phyloP scores from a whole-genome alignment of 352 stramenopile genomes.

The Globisporangium perplexum region DNA sequence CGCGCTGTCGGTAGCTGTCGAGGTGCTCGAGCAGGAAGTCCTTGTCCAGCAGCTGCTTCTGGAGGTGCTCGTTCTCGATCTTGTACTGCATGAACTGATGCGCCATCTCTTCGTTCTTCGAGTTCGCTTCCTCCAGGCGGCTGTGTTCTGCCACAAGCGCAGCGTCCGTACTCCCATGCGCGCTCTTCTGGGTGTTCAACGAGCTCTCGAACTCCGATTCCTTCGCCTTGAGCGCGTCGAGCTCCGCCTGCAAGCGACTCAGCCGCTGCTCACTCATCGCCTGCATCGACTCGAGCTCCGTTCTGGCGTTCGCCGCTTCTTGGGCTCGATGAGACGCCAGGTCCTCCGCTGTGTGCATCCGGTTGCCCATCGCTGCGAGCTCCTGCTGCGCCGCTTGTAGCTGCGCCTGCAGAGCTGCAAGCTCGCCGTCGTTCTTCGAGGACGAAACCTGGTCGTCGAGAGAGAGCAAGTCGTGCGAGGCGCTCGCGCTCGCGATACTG shows the following conservation, averaged over 20 bases:
- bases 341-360: constrained; percentile 24
- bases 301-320: constrained; percentile 16
- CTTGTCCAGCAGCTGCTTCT: constrained; percentile 61
- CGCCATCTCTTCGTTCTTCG: constrained; percentile 31
- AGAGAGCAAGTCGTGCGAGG: constrained; percentile 9
- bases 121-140: constrained; percentile 24
- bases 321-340: constrained; percentile 23
- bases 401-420: constrained; percentile 31
- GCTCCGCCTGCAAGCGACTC: constrained; percentile 26
- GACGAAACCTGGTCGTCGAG: constrained; percentile 13
- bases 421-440: constrained; percentile 23
- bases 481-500: constrained; percentile 9
- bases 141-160: constrained; percentile 27
- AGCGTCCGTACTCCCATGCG: constrained; percentile 11
- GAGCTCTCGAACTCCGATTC: constrained; percentile 27
- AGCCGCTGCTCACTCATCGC: constrained; percentile 31
- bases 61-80: constrained; percentile 66
- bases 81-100: constrained; percentile 62
- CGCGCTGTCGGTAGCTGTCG: constrained; percentile 33
- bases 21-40: constrained; percentile 63
- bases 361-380: constrained; percentile 24
- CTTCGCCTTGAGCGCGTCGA: constrained; percentile 26
- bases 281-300: constrained; percentile 36
- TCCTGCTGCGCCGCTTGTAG: constrained; percentile 27
- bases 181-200: constrained; percentile 14